phyloP scores from a whole-genome alignment of 2,329 filamentous ascomycete genomes.

The Penicillium sp. region DNA sequence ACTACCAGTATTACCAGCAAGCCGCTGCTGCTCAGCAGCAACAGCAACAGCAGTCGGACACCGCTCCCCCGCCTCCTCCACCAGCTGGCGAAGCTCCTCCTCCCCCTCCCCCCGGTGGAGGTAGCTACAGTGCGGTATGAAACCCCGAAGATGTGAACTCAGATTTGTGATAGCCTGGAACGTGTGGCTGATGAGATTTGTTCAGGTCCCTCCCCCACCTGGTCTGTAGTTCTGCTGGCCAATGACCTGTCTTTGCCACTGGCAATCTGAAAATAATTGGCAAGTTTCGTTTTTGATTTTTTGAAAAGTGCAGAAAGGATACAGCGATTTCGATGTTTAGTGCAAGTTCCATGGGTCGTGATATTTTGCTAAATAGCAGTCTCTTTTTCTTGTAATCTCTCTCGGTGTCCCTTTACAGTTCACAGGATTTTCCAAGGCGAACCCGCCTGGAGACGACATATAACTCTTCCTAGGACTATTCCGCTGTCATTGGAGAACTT shows the following conservation, averaged over 20 bases:
- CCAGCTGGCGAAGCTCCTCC: constrained; percentile 60
- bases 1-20: constrained; percentile 72
- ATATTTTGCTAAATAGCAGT: constrained; percentile 16
- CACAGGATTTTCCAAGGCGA: neutral
- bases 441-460: neutral
- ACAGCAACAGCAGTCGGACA: constrained; percentile 45
- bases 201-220: constrained; percentile 53
- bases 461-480: neutral
- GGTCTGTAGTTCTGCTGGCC: constrained; percentile 40
- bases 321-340: constrained; percentile 12
- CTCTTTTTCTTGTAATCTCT: constrained; percentile 3
- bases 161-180: neutral
- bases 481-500: neutral
- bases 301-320: constrained; percentile 13
- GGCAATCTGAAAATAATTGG: constrained; percentile 8
- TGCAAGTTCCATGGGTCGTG: constrained; percentile 10
- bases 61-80: constrained; percentile 57
- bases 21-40: constrained; percentile 50
- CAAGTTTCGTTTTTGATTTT: constrained; percentile 1
- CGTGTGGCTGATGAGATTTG: neutral
- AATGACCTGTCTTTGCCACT: neutral
- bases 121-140: constrained; percentile 64
- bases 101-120: constrained; percentile 36
- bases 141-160: neutral
- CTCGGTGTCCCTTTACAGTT: neutral